A percentile compares a stretch with the other conserved stretches of the same genome.
Evolutionary conservation across 306 rosid genomes (phyloP).

Genomic region (Casuarina glauca): DNA sequence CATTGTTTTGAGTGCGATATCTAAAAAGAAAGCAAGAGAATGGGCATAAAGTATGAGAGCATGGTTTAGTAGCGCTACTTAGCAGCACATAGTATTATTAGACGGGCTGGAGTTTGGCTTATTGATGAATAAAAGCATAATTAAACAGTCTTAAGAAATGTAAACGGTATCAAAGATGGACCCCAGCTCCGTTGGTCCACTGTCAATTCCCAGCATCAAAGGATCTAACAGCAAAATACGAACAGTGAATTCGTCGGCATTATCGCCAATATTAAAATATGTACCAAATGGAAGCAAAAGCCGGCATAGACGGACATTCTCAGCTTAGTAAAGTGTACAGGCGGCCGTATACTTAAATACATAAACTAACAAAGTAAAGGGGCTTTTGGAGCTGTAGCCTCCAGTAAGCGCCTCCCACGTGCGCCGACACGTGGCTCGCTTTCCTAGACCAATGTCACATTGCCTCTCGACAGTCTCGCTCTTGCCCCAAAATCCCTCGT

Average conservation of each 20-base stretch:
- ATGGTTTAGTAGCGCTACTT: too few relatives aligned
- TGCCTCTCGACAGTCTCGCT: conserved; percentile 27
- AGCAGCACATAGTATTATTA: too few relatives aligned
- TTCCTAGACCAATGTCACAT: conserved; percentile 26
- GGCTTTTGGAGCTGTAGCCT: conserved; percentile 12
- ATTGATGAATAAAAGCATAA: too few relatives aligned
- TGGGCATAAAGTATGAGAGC: too few relatives aligned
- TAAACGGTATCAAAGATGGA: too few relatives aligned
- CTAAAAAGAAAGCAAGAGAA: too few relatives aligned
- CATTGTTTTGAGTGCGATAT: too few relatives aligned
- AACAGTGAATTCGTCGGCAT: conserved; percentile 24
- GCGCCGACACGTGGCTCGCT: conserved; percentile 59
- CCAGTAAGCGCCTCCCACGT: conserved; percentile 36
- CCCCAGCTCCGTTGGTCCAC: too few relatives aligned
- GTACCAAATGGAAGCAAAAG: conserved; percentile 39
- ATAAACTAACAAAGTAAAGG: not conserved
- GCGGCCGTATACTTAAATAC: conserved; percentile 15
- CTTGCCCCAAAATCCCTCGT: conserved; percentile 24
- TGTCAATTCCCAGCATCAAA: too few relatives aligned
- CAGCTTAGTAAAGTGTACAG: not conserved
- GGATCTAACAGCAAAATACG: conserved; percentile 18
- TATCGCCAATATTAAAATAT: conserved; percentile 11
- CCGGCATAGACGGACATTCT: conserved; percentile 54
- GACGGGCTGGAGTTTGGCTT: too few relatives aligned
- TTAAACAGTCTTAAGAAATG: too few relatives aligned